Percentiles rank a stretch among this genome's conserved stretches.
These are phyloP conservation scores for Aspergillus saccharolyticus DNA, from an alignment of 495 filamentous ascomycete genomes.

Conservation along the genomic window DNA sequence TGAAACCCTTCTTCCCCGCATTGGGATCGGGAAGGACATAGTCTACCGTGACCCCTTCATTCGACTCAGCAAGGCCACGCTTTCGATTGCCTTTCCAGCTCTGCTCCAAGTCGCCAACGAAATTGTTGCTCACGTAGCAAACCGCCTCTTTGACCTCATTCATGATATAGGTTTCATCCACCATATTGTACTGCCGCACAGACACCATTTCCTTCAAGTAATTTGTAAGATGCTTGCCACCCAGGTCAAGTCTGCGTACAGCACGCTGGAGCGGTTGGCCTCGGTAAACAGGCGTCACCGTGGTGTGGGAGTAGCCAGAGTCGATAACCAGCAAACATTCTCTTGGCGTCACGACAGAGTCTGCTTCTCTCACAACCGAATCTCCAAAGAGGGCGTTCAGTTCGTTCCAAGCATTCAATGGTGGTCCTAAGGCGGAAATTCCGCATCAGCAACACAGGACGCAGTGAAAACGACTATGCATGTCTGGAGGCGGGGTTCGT, in stretches of 20 bases:
- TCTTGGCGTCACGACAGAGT: conserved; percentile 47
- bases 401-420: conserved; percentile 83
- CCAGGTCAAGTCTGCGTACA: conserved; percentile 82
- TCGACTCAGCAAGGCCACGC: conserved; percentile 29
- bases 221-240: conserved; percentile 93
- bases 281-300: conserved; percentile 78
- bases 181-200: conserved; percentile 87
- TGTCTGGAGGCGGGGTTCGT: background rate
- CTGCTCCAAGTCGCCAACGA: conserved; percentile 71
- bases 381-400: conserved; percentile 58
- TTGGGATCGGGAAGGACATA: conserved; percentile 94
- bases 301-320: conserved; percentile 89
- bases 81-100: conserved; percentile 76
- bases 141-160: conserved; percentile 92
- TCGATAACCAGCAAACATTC: conserved; percentile 87
- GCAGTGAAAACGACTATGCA: background rate
- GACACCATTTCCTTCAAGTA: conserved; percentile 87
- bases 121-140: conserved; percentile 78
- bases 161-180: conserved; percentile 85
- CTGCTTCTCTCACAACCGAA: conserved; percentile 27
- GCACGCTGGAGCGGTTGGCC: conserved; percentile 75
- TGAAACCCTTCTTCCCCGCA: conserved; percentile 62
- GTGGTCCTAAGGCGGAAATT: conserved; percentile 44
- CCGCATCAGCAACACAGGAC: conserved; percentile 3
- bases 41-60: conserved; percentile 78